Base-by-base conservation (phyloP, 2,329 filamentous ascomycete genomes). In the Pyrenophora teres region DNA sequence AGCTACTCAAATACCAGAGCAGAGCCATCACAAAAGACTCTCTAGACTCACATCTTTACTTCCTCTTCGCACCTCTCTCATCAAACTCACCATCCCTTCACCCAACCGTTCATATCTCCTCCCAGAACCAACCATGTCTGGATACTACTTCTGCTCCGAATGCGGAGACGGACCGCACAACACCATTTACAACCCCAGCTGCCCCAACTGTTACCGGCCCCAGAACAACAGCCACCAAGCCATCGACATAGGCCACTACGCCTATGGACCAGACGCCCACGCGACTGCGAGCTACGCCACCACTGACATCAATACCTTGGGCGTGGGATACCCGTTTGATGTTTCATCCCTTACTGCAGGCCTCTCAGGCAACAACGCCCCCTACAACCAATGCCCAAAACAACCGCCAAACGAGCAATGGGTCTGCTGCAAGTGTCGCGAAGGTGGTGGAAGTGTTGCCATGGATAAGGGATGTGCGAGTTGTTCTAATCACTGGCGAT, bases 91-190 rank as follows among this genome's bases (percentile, higher is more conserved):
- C 6, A 27, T 10, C 25, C 7, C 25, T 27, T 8, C 25, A 27
- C 9, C 25, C 25, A 8, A 7, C 25, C 16, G 19, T 9, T 7
- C 7, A 37, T 3, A 37, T 5, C 19, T 21, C 2, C 16, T 21
- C 36, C 36, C 27, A 30, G 10, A 30, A 9, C 33, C 2, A 30
- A 30, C 3, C 12, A 38, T 45, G 32, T n/a, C n/a, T 3, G 12
- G 5, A 16, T 30, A 27, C 9, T 27, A 30, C 12, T 42, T 42
- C 23, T 53, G 46, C 47, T 54, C 27, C 16, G 4, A 39, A 1
- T 55, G 46, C 13, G 27, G 40, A 2, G 33, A 42, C 7, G 47
- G 50, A 7, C 44, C 49, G 7, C 35, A 49, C 16, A 56, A 50
- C 31, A 9, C 3, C 31, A n/a, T 3, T 1, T 30, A 30, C 6